Evolutionary conservation across 345 rosid genomes (phyloP).

Genomic region (Eucalyptus pauciflora): DNA sequence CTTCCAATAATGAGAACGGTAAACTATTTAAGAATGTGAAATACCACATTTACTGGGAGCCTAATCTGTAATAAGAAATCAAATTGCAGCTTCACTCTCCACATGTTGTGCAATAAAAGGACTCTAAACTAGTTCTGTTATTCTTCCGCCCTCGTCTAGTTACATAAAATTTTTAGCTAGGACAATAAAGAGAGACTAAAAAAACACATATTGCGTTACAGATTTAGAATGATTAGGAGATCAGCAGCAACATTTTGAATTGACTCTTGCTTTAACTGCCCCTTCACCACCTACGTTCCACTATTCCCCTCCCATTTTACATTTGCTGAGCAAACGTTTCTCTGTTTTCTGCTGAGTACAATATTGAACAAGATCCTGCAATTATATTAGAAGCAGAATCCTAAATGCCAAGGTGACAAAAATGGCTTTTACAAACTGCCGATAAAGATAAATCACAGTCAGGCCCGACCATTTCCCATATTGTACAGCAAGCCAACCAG

Average conservation of each 20-base stretch:
- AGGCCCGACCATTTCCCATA: too few species aligned
- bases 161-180: neutral
- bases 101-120: neutral
- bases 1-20: neutral
- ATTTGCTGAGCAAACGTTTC: neutral
- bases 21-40: neutral
- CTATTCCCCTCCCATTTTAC: neutral
- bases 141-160: neutral
- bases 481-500: too few species aligned
- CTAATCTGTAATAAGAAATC: too few species aligned
- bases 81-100: neutral
- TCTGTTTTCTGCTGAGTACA: neutral
- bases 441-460: too few species aligned
- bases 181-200: neutral
- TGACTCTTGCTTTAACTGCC: neutral
- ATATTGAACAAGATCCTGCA: neutral
- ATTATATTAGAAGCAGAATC: neutral
- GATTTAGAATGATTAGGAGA: neutral
- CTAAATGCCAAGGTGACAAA: too few species aligned
- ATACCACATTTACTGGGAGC: neutral
- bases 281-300: neutral
- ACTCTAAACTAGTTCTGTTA: neutral
- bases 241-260: neutral
- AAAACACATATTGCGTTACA: neutral
- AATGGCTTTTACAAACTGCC: too few species aligned